Evolutionary conservation across 2,329 filamentous ascomycete species (phyloP).

Genomic region (Helotiales sp.): DNA sequence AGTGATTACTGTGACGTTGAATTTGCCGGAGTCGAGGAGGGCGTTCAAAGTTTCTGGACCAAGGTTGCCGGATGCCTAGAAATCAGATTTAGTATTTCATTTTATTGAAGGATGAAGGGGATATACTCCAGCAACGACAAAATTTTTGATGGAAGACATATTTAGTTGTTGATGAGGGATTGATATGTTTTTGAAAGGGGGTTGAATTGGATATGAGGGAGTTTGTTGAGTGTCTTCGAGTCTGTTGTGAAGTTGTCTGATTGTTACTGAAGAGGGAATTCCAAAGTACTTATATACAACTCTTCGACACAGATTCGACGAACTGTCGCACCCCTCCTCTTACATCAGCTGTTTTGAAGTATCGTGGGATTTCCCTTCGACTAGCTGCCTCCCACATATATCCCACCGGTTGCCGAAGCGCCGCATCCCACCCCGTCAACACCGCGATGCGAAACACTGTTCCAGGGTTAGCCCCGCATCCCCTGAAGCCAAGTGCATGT

Average conservation of each 20-base stretch:
- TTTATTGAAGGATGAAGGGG: neutral
- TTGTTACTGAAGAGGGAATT: neutral
- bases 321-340: neutral
- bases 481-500: neutral
- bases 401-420: neutral
- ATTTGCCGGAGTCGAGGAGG: constrained; percentile 36
- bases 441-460: neutral
- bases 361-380: neutral
- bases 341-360: neutral
- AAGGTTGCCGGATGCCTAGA: constrained; percentile 36
- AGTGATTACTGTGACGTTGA: constrained; percentile 58
- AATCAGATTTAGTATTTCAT: neutral
- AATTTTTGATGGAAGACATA: constrained; percentile 39
- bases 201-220: neutral
- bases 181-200: neutral
- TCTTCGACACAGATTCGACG: neutral
- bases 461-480: neutral
- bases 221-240: neutral
- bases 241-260: neutral
- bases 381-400: neutral
- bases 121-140: constrained; percentile 36
- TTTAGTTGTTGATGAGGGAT: neutral
- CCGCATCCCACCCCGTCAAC: neutral
- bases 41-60: constrained; percentile 35
- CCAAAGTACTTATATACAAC: neutral